Base-by-base conservation (phyloP, 1,139 yeast genomes). In the Arxiozyma telluris region DNA sequence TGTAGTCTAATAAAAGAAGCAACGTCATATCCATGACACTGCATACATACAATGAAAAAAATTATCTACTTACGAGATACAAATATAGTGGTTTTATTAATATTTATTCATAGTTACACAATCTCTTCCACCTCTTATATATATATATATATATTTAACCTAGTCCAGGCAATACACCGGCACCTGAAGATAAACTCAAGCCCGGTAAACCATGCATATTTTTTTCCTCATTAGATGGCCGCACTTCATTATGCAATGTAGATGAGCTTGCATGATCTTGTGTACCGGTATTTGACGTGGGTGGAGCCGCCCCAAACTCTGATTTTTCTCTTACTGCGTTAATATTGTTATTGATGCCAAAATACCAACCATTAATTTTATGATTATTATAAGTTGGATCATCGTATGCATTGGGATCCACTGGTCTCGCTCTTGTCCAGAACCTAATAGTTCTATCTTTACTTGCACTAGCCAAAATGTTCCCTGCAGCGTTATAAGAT, bases 401-500 rank as follows among this genome's bases (percentile, higher is more conserved):
- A 60, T 83, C 81, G 71, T 83, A 89, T 2, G 91, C 87, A 67
- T 79, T 80, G 0, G 89, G 86, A 71, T 93, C 98, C 61, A 85
- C 86, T 1, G 97, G 98, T 66, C 96, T 77, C 1, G 95, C 87
- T 53, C 98, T 77, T 41, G 93, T 83, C 98, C 98, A 93, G 71
- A 93, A 88, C 58, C 97, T 74, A n/a, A 96, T 89, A 15, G 94
- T 83, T 66, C 94, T 81, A 70, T 93, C 98, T 56, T 94, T 90
- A 30, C 97, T 93, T 0, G 97, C 98, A 18, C 96, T 83, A 57
- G 95, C 85, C 49, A 93, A 75, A 53, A 91, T 75, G 70, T 93
- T 98, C 1, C 98, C 98, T 64, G 88, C 75, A 3, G 98, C 98
- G 71, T 91, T 97, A 66, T 90, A 93, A 61, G 91, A 94, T 57